A percentile compares a stretch with the other conserved stretches of the same genome.
These are phyloP conservation scores for Flaveria trinervia DNA, from an alignment of 129 eudicot species.

Conservation along the genomic window DNA sequence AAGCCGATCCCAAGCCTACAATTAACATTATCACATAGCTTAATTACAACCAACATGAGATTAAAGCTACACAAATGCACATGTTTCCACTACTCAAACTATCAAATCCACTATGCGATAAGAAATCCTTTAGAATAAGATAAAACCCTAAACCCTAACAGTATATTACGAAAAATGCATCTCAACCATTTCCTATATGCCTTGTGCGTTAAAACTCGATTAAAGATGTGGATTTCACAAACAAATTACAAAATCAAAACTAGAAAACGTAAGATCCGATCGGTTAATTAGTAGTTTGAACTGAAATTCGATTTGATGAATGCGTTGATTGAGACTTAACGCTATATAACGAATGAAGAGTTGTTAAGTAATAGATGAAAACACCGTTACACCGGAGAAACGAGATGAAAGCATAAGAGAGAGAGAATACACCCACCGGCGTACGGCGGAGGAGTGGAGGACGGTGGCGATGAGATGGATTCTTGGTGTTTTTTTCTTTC, in stretches of 20 bases:
- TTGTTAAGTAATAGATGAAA: neutral
- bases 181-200: neutral
- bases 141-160: constrained; percentile 39
- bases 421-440: constrained; percentile 21
- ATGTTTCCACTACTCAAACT: neutral
- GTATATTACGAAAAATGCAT: neutral
- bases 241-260: neutral
- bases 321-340: constrained; percentile 19
- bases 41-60: neutral
- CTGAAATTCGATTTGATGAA: neutral
- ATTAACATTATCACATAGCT: constrained; percentile 10
- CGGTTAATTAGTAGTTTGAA: neutral
- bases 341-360: neutral
- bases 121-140: neutral
- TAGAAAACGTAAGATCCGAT: constrained; percentile 1
- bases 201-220: neutral
- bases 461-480: constrained; percentile 9
- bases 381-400: too few species aligned
- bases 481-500: neutral
- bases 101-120: neutral
- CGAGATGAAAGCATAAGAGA: neutral
- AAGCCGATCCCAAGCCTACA: constrained; percentile 29
- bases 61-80: neutral
- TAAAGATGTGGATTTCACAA: neutral
- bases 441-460: constrained; percentile 17